Percentiles rank a stretch among this genome's conserved stretches.
Conservation (phyloP, 345 rosid species). For the Hibiscus tridactylites region DNA sequence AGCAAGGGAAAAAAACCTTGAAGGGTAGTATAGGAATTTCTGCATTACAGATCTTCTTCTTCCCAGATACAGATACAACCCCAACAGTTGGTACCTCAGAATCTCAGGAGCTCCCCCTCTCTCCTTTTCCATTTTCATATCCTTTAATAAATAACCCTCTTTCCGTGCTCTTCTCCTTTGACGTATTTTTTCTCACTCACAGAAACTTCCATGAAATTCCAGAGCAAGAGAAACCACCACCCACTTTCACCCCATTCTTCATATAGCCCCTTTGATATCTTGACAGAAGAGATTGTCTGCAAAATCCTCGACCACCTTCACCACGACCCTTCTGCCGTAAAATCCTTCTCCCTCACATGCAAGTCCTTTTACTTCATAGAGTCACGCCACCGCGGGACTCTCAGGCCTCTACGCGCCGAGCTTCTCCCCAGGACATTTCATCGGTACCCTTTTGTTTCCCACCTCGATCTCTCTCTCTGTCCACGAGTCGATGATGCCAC, state of each 20-base stretch:
- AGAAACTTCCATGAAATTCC: neutral
- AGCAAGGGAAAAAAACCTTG: neutral
- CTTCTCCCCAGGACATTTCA: conserved; percentile 20
- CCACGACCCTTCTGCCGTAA: conserved; percentile 26
- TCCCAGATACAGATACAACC: conserved; percentile 3
- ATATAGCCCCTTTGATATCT: conserved; percentile 23
- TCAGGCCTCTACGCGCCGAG: conserved; percentile 30
- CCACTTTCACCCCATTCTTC: neutral
- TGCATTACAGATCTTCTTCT: conserved; percentile 1
- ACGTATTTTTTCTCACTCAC: neutral
- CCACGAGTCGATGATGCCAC: conserved; percentile 30
- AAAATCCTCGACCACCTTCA: conserved; percentile 31
- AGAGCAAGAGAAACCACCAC: neutral
- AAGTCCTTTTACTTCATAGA: conserved; percentile 28
- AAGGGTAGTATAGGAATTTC: neutral
- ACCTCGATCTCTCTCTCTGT: conserved; percentile 39
- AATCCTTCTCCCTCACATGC: conserved; percentile 39
- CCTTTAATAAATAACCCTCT: neutral
- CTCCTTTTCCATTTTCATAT: too few relatives aligned
- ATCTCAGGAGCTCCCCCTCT: too few relatives aligned
- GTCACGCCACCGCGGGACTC: conserved; percentile 25
- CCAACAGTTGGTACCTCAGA: too few relatives aligned
- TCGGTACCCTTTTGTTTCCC: conserved; percentile 22
- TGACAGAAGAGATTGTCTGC: conserved; percentile 34
- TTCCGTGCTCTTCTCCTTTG: neutral